These are phyloP conservation scores for Litchi chinensis DNA, from an alignment of 345 rosid genomes.

Conservation along the genomic window DNA sequence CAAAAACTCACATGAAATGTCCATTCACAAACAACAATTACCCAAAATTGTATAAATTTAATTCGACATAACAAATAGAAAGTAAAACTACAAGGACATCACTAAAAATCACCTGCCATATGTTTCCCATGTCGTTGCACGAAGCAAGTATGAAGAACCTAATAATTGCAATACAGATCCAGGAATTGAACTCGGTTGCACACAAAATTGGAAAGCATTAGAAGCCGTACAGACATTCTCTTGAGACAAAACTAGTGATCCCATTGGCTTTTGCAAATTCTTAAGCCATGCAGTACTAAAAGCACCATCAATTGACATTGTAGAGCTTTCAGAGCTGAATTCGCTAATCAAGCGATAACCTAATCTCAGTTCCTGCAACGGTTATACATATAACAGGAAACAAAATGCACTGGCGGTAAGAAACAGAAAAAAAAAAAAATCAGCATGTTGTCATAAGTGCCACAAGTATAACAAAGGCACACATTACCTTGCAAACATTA, in stretches of 20 bases:
- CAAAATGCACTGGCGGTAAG: constrained; percentile 25
- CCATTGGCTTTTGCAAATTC: constrained; percentile 62
- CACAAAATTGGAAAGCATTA: constrained; percentile 54
- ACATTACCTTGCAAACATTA: constrained; percentile 87
- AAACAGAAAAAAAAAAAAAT: constrained; percentile 14
- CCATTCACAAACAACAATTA: constrained; percentile 8
- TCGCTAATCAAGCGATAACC: constrained; percentile 76
- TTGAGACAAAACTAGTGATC: constrained; percentile 53
- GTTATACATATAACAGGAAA: constrained; percentile 24
- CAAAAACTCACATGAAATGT: too few species aligned
- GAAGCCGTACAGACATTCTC: constrained; percentile 54
- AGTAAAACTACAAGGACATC: constrained; percentile 3
- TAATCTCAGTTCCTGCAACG: constrained; percentile 72
- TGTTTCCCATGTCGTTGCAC: constrained; percentile 94
- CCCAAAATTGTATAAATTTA: constrained; percentile 5
- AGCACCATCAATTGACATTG: constrained; percentile 69
- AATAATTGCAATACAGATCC: constrained; percentile 80
- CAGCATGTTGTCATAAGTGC: constrained; percentile 3
- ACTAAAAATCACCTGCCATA: constrained; percentile 80
- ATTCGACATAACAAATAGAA: constrained; percentile 11
- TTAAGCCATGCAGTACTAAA: constrained; percentile 83
- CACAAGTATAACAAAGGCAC: constrained; percentile 9
- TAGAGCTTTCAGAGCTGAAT: constrained; percentile 67
- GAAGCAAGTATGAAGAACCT: constrained; percentile 89
- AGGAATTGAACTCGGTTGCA: constrained; percentile 78